Conservation (phyloP, 768 basidiomycete genomes). For the Boletus reticulatus region DNA sequence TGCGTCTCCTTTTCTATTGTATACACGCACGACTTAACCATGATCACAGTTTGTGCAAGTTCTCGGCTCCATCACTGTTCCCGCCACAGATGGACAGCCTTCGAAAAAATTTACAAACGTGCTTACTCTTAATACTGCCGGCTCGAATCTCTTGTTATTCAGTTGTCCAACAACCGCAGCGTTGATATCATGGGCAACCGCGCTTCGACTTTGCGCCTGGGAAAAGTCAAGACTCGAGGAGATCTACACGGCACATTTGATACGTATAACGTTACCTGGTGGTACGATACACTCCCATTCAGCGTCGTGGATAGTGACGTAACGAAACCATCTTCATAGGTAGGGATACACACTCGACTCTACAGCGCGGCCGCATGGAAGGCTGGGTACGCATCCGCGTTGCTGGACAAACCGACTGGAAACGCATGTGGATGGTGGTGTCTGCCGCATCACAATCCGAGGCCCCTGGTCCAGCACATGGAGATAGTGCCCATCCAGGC, state of each 20-base stretch:
- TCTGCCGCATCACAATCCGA: conserved; percentile 42
- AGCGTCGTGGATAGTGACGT: conserved; percentile 28
- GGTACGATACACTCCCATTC: conserved; percentile 28
- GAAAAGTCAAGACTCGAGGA: conserved; percentile 95
- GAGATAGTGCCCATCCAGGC: conserved; percentile 27
- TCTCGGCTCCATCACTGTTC: conserved; percentile 68
- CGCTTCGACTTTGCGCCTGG: conserved; percentile 88
- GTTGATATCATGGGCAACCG: conserved; percentile 87
- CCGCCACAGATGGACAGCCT: conserved; percentile 48
- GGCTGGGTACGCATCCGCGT: conserved; percentile 90
- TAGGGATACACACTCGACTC: conserved; percentile 55
- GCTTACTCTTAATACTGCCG: conserved; percentile 91
- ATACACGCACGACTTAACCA: conserved; percentile 6
- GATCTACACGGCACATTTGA: conserved; percentile 93
- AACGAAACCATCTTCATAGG: conserved; percentile 26
- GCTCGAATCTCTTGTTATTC: conserved; percentile 86
- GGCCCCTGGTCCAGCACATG: conserved; percentile 20
- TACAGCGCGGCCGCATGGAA: conserved; percentile 75
- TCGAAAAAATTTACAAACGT: conserved; percentile 69
- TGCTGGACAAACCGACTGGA: conserved; percentile 98
- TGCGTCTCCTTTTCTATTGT: conserved; percentile 39
- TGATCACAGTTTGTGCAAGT: conserved; percentile 69
- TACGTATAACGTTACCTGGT: conserved; percentile 69
- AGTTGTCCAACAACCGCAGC: conserved; percentile 72
- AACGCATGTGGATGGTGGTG: conserved; percentile 82